A percentile compares a stretch with the other conserved stretches of the same genome.
phyloP scores from a whole-genome alignment of 768 basidiomycete genomes.

The Mycena leptocephala region DNA sequence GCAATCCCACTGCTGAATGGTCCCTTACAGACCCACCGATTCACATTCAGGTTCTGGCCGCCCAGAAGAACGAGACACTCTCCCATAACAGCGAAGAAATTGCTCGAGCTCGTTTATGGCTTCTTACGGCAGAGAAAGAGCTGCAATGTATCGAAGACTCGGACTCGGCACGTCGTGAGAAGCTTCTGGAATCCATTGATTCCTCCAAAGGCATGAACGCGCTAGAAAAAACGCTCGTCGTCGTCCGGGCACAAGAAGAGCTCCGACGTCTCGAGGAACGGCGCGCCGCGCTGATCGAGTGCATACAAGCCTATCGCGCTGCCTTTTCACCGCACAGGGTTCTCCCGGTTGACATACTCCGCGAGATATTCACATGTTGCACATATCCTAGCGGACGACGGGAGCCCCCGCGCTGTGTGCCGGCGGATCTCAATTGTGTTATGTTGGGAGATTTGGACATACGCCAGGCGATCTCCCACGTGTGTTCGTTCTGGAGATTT shows the following conservation, averaged over 20 bases:
- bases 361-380: not conserved
- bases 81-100: not conserved
- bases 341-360: not conserved
- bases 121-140: not conserved
- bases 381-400: not conserved
- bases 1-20: not conserved
- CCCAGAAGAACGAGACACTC: not conserved
- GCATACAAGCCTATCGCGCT: not conserved
- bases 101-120: not conserved
- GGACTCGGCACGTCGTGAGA: not conserved
- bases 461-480: not conserved
- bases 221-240: not conserved
- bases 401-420: not conserved
- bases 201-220: not conserved
- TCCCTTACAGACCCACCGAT: not conserved
- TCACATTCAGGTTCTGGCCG: not conserved
- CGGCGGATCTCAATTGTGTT: not conserved
- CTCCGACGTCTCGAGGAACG: not conserved
- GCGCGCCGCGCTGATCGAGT: not conserved
- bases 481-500: not conserved
- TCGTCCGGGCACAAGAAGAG: not conserved
- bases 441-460: not conserved
- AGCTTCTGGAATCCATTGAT: not conserved
- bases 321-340: not conserved
- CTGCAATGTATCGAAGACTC: not conserved